Evolutionary conservation across 169 alveolate genomes (phyloP), one percentile per base, ranked within the genome.

Genomic region (Eimeria falciformis): DNA sequence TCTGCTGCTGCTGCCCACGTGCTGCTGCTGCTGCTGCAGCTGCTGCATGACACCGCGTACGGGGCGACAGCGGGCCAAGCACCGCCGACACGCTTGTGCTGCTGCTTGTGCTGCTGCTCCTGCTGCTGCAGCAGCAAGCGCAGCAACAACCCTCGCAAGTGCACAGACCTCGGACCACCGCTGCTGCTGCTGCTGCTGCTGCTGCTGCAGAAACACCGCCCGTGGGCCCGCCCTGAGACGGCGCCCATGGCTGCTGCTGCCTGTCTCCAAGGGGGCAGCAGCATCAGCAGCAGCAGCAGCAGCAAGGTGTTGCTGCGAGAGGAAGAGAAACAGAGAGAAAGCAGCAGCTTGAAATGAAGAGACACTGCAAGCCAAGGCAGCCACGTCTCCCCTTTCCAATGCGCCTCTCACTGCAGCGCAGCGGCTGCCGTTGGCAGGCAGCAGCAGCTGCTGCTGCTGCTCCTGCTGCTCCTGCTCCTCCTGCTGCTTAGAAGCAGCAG

Each of bases 1-100:
- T 47, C 7, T 43, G 33, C 83, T 33, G 73, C 29, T n/a, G n/a
- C 37, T n/a, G 56, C 86, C 62, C 14, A 7, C n/a, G 14, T 47
- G 84, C 45, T 73, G 69, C 86, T 77, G 86, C 68, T 77, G 86
- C 86, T 77, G 86, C 68, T 45, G 69, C 47, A 46, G 86, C 47
- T 77, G 47, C 27, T 0, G 69, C 40, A 50, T 11, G 62, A 14
- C n/a, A 50, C 62, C 14, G 62, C 7, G 7, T 14, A 14, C 7
- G 7, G n/a, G n/a, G 62, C 7, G 62, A 14, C 7, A 14, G 62
- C 62, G 62, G 7, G 7, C 14, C 7, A 50, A n/a, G n/a, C n/a
- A n/a, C n/a, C n/a, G n/a, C n/a, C n/a, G n/a, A n/a, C n/a, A n/a
- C n/a, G n/a, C n/a, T 11, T 50, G 62, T 7, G 62, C 62, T 50